Conservation (phyloP, 352 stramenopile genomes). For the Globisporangium megalacanthum region DNA sequence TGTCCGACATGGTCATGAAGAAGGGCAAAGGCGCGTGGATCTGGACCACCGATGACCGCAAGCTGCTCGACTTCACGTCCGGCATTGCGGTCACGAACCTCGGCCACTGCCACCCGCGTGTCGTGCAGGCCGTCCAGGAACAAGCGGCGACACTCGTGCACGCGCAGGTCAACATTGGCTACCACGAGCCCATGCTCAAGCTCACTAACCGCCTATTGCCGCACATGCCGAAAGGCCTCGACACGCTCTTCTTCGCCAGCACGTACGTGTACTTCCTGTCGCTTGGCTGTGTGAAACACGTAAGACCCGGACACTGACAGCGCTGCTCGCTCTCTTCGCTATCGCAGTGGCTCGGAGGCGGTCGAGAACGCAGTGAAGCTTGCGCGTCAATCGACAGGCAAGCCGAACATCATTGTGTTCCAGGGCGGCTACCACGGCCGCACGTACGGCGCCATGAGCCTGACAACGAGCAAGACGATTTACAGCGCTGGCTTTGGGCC, state of each 20-base stretch:
- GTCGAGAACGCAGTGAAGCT: constrained; percentile 93
- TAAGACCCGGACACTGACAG: constrained; percentile 1
- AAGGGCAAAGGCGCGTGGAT: constrained; percentile 85
- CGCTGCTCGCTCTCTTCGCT: not conserved
- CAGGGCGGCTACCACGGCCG: constrained; percentile 89
- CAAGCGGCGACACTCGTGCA: constrained; percentile 88
- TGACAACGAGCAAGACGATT: constrained; percentile 89
- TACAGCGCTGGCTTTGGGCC: constrained; percentile 87
- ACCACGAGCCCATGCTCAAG: constrained; percentile 90
- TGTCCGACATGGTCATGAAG: constrained; percentile 81
- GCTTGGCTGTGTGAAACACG: not conserved
- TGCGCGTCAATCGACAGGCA: constrained; percentile 85
- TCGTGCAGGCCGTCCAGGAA: constrained; percentile 87
- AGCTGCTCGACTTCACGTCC: constrained; percentile 90
- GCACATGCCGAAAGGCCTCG: constrained; percentile 69
- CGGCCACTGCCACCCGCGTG: constrained; percentile 90
- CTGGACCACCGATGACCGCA: constrained; percentile 82
- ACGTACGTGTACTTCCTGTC: constrained; percentile 18
- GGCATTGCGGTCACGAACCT: constrained; percentile 92
- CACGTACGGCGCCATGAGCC: constrained; percentile 88
- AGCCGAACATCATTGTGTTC: constrained; percentile 90
- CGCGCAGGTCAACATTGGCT: constrained; percentile 90
- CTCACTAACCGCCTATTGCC: constrained; percentile 79
- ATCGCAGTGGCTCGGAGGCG: constrained; percentile 81
- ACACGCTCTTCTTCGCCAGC: constrained; percentile 89